phyloP scores from a whole-genome alignment of 2,329 filamentous ascomycete species.

The Colletotrichum tamarilloi region DNA sequence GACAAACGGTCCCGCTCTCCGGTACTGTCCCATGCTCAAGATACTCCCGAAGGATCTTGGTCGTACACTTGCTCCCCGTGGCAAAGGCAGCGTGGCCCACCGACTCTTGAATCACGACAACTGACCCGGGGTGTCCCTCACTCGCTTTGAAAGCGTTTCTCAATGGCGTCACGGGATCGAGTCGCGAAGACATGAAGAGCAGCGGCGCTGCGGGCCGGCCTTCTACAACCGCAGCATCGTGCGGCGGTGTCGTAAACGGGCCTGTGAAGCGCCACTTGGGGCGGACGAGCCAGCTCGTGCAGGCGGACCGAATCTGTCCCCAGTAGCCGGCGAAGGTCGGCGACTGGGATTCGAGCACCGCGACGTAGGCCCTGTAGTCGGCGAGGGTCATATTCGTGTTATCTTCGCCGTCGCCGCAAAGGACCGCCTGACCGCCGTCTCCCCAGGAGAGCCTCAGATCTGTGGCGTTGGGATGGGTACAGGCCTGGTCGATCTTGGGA shows the following conservation, averaged over 20 bases:
- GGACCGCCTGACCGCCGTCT: conserved; percentile 42
- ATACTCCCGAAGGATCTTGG: conserved; percentile 40
- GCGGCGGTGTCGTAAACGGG: conserved; percentile 44
- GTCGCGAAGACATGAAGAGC: conserved; percentile 54
- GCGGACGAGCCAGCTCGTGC: conserved; percentile 50
- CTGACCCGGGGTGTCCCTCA: conserved; percentile 41
- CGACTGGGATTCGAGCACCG: conserved; percentile 41
- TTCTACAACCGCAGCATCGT: conserved; percentile 37
- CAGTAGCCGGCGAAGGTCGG: conserved; percentile 46
- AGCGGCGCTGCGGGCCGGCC: conserved; percentile 54
- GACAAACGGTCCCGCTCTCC: conserved; percentile 37
- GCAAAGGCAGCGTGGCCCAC: conserved; percentile 42
- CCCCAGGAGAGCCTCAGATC: neutral
- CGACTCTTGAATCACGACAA: conserved; percentile 44
- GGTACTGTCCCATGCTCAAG: conserved; percentile 45
- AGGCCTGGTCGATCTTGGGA: conserved; percentile 17
- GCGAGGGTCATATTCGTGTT: conserved; percentile 35
- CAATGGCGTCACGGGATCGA: conserved; percentile 60
- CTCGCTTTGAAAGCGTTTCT: conserved; percentile 47
- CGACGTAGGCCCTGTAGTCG: conserved; percentile 46
- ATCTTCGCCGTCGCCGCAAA: conserved; percentile 50
- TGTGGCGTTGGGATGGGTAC: conserved; percentile 8
- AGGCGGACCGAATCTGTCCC: conserved; percentile 51
- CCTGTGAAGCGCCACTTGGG: conserved; percentile 54
- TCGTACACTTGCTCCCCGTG: conserved; percentile 38